Base-by-base conservation (phyloP, 805 yeast species). In the Ogataea trehalophila region DNA sequence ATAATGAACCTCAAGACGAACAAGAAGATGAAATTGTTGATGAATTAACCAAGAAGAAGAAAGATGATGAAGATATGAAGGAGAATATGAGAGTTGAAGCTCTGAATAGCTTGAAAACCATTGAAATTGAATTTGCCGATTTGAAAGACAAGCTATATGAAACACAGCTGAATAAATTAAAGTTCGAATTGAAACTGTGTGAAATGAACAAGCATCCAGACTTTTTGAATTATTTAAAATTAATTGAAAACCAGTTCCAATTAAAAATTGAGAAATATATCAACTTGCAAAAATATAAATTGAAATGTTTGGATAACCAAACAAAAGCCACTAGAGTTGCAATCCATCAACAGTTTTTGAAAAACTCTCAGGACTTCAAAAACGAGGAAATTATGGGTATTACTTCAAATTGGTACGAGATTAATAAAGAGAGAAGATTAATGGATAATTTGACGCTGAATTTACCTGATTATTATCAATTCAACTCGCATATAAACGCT, bases 141-240 rank as follows among this genome's bases (percentile, higher is more conserved):
- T 72, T 92, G 47, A 79, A 97, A 53, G 97, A 94, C 64, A 77
- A 78, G 58, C 70, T 94, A 43, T 92, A 86, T 65, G 90, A 85
- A 50, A 96, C 90, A 62, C 91, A 88, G 63, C 70, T 91, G 60
- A 72, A 77, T 35, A 78, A 87, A 52, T 74, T 87, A 53, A 87
- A 88, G 55, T 83, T 85, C 40, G 99, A 94, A 64, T 70, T 92
- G 51, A 85, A 85, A 58, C 79, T 92, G 76, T 91, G 98, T 68
- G 70, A 83, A 33, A 85, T 83, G 52, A 97, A 97, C 13, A 79
- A 89, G 18, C 99, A 94, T 66, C 98, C 98, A 0, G 97, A 91
- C 57, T 75, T 92, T 46, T 76, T 87, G 36, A 75, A 79, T 42
- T 85, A 86, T 45, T 80, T 85, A 63, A 76, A 76, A 56, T 80